Conservation (phyloP, 2,329 filamentous ascomycete genomes). For the Fusarium incarnatum region DNA sequence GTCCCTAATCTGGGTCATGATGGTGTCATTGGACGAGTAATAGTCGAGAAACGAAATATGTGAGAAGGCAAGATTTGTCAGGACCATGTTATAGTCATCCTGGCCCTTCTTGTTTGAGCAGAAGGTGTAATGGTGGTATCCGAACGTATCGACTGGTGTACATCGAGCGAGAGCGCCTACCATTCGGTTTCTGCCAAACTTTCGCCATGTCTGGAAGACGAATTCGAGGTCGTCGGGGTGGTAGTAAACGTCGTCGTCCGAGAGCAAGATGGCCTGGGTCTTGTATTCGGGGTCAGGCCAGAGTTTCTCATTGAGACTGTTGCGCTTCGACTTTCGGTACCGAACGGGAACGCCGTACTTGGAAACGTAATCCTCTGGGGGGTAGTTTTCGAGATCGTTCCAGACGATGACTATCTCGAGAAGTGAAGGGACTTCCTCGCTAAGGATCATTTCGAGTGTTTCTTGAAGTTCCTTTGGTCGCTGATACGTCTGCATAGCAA, state of each 20-base stretch:
- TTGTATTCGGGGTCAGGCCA: constrained; percentile 52
- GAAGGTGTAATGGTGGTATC: constrained; percentile 49
- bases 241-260: constrained; percentile 56
- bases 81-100: constrained; percentile 52
- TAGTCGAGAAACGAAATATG: constrained; percentile 55
- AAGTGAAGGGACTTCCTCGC: constrained; percentile 51
- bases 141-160: constrained; percentile 41
- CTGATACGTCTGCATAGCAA: constrained; percentile 53
- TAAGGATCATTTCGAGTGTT: constrained; percentile 47
- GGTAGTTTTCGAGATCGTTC: constrained; percentile 51
- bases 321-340: constrained; percentile 49
- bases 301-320: constrained; percentile 55
- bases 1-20: constrained; percentile 49
- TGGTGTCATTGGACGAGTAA: constrained; percentile 52
- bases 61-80: constrained; percentile 54
- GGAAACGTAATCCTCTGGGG: constrained; percentile 48
- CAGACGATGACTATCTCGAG: constrained; percentile 54
- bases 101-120: constrained; percentile 46
- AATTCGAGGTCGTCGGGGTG: constrained; percentile 54
- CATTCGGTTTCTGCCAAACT: constrained; percentile 52
- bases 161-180: constrained; percentile 55
- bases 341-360: constrained; percentile 50
- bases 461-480: constrained; percentile 52
- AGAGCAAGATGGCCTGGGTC: constrained; percentile 55
- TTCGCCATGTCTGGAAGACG: constrained; percentile 56